phyloP scores from a whole-genome alignment of 805 yeast species.

The Priceomyces fermenticarens region DNA sequence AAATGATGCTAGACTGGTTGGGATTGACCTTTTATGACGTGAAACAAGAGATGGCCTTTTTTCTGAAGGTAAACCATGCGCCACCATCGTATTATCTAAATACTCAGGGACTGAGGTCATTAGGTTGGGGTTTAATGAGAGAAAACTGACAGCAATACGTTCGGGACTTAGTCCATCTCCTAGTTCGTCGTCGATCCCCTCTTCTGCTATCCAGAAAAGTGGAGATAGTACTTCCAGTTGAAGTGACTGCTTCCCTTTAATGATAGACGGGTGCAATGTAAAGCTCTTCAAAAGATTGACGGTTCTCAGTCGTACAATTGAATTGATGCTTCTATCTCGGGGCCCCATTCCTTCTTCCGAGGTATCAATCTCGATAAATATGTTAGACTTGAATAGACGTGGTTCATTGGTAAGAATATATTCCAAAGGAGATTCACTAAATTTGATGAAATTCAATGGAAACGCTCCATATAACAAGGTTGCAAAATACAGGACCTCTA shows the following conservation, averaged over 20 bases:
- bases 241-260: constrained; percentile 20
- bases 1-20: constrained; percentile 1
- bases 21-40: background rate
- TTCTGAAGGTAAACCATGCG: background rate
- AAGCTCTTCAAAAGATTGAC: constrained; percentile 29
- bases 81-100: background rate
- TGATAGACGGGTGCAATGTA: constrained; percentile 48
- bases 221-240: constrained; percentile 18
- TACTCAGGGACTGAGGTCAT: constrained; percentile 5
- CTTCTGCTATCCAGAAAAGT: constrained; percentile 18
- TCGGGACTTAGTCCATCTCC: constrained; percentile 15
- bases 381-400: constrained; percentile 7
- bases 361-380: constrained; percentile 6
- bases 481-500: constrained; percentile 34
- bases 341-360: constrained; percentile 4
- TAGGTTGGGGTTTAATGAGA: constrained; percentile 18
- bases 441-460: constrained; percentile 47
- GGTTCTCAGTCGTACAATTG: constrained; percentile 12
- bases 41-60: no score
- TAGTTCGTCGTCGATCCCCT: constrained; percentile 9
- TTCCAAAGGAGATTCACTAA: constrained; percentile 38
- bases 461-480: constrained; percentile 56
- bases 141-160: constrained; percentile 21
- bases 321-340: background rate
- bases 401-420: constrained; percentile 21